Conservation (phyloP, 2,329 filamentous ascomycete species). For the Pseudogymnoascus sp. region DNA sequence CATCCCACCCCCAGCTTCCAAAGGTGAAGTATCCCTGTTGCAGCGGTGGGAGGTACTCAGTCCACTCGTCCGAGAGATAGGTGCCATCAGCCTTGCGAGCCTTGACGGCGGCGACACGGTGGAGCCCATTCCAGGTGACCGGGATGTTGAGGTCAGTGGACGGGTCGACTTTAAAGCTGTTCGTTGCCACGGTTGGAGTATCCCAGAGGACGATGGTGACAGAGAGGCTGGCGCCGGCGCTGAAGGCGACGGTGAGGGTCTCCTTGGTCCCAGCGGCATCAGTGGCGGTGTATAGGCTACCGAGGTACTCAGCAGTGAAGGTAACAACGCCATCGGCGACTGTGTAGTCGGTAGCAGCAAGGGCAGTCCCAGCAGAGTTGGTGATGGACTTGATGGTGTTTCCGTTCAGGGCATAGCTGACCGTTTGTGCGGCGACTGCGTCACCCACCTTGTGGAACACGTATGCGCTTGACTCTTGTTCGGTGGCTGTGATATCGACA, state of each 20-base stretch:
- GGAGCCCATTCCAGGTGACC: constrained; percentile 43
- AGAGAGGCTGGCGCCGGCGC: constrained; percentile 38
- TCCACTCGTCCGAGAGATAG: constrained; percentile 50
- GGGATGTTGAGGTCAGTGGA: constrained; percentile 38
- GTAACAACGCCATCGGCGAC: constrained; percentile 39
- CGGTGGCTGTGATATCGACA: constrained; percentile 37
- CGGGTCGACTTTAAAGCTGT: constrained; percentile 12
- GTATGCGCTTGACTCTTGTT: constrained; percentile 45
- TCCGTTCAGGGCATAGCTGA: constrained; percentile 47
- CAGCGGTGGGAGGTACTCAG: constrained; percentile 42
- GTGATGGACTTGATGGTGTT: constrained; percentile 41
- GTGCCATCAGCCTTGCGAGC: constrained; percentile 41
- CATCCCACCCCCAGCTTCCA: constrained; percentile 43
- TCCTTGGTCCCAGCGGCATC: constrained; percentile 39
- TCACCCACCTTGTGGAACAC: constrained; percentile 46
- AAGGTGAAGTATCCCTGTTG: constrained; percentile 45
- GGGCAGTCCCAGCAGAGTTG: constrained; percentile 29
- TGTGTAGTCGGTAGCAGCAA: constrained; percentile 40
- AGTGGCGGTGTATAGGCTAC: constrained; percentile 35
- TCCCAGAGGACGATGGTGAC: constrained; percentile 48
- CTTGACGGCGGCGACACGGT: constrained; percentile 43
- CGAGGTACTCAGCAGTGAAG: constrained; percentile 41
- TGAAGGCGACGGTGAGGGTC: constrained; percentile 47
- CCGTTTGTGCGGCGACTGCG: constrained; percentile 33
- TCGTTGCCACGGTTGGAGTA: constrained; percentile 29